These are phyloP conservation scores for Calonectria henricotiae DNA, from an alignment of 2,329 filamentous ascomycete species.

Conservation along the genomic window DNA sequence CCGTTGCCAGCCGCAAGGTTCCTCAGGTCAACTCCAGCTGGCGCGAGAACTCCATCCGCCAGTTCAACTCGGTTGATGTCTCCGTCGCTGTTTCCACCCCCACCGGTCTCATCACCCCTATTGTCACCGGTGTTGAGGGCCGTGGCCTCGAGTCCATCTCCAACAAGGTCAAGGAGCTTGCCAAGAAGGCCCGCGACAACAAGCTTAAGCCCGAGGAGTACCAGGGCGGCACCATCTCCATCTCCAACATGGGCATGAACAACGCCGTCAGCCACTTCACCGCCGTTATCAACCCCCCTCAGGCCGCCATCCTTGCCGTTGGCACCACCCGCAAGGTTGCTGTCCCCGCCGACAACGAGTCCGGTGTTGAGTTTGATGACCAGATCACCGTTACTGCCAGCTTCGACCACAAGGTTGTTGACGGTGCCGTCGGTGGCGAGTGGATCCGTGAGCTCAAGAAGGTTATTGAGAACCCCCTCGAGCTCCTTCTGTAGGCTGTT, in stretches of 20 bases:
- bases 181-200: slow-evolving; percentile 94
- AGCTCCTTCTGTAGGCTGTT: slow-evolving; percentile 84
- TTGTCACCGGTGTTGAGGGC: slow-evolving; percentile 90
- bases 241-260: slow-evolving; percentile 99
- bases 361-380: slow-evolving; percentile 96
- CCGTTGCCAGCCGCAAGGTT: slow-evolving; percentile 91
- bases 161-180: slow-evolving; percentile 92
- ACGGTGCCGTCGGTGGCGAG: slow-evolving; percentile 95
- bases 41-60: slow-evolving; percentile 91
- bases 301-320: slow-evolving; percentile 94
- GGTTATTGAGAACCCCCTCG: slow-evolving; percentile 96
- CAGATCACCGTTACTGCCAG: slow-evolving; percentile 95
- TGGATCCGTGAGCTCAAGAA: slow-evolving; percentile 99
- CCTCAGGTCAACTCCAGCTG: slow-evolving; percentile 97
- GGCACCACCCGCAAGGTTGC: slow-evolving; percentile 98
- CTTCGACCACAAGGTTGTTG: slow-evolving; percentile 99
- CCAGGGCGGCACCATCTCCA: slow-evolving; percentile 98
- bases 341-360: slow-evolving; percentile 87
- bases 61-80: slow-evolving; percentile 94
- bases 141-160: slow-evolving; percentile 94
- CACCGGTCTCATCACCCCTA: slow-evolving; percentile 95
- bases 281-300: slow-evolving; percentile 98
- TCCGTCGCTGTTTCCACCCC: slow-evolving; percentile 97
- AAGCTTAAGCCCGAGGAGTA: slow-evolving; percentile 99
- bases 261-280: slow-evolving; percentile 95